phyloP scores from a whole-genome alignment of 225 moss, liverwort and hornwort genomes.

The Neckera pumila region DNA sequence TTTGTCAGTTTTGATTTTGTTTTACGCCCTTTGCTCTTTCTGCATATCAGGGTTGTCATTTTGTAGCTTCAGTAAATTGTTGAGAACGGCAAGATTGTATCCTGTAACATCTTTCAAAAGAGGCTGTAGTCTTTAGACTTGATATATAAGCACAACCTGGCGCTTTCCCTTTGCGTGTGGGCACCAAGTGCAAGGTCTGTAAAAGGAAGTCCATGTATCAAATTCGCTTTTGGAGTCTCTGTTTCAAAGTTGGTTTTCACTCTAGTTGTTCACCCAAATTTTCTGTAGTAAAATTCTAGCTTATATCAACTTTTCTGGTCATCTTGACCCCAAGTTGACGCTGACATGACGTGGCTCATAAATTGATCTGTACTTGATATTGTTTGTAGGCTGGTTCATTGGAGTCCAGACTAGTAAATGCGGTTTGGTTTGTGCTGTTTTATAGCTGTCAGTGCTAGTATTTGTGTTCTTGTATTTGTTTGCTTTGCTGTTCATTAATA shows the following conservation, averaged over 20 bases:
- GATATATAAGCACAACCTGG: conserved; percentile 7
- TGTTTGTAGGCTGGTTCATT: not conserved
- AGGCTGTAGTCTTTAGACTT: conserved; percentile 18
- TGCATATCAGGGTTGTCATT: not conserved
- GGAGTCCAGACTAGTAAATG: not conserved
- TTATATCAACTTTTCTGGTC: not conserved
- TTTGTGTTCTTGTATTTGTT: not conserved
- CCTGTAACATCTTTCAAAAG: not conserved
- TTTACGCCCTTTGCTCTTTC: not conserved
- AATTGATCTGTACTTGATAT: not conserved
- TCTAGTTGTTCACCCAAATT: not conserved
- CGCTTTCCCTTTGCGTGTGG: not conserved
- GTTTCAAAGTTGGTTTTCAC: not conserved
- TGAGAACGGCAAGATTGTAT: not conserved
- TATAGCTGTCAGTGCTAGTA: not conserved
- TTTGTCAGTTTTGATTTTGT: not conserved
- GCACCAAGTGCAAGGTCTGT: not conserved
- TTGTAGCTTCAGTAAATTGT: conserved; percentile 1
- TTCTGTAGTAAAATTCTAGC: not conserved
- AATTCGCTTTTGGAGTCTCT: not conserved
- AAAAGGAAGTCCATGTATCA: not conserved
- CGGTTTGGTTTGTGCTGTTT: not conserved
- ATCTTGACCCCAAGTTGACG: not conserved
- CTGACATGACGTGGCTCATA: not conserved
- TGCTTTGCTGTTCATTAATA: not conserved